Evolutionary conservation across 768 basidiomycete species (phyloP), one percentile per base, ranked within the genome.

Genomic region (Boletus bicolor): DNA sequence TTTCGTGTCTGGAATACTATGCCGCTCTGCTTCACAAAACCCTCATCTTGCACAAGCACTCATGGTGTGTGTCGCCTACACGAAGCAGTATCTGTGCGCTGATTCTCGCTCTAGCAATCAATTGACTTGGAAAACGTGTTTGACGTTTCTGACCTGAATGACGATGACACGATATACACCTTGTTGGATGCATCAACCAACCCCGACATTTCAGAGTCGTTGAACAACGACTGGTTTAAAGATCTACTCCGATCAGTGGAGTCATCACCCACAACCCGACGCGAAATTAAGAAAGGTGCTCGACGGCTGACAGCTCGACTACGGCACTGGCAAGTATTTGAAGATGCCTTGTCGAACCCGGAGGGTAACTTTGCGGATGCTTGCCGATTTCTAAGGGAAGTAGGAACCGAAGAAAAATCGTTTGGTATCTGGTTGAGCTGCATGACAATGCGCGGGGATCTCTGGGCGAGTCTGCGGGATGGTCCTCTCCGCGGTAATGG

Each of bases 391-490:
- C 68, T 91, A 24, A 80, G 78, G 56, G 85, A 89, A 35, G 73
- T 89, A 14, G 79, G 82, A 11, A 68, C 74, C 2, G 85, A 86
- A 46, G 89, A 91, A 59, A 78, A 81, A 54, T 79, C 87, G 2
- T 76, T 86, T 49, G 89, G 89, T 7, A 83, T 86, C 44, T 89
- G 85, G 85, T 72, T 91, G 12, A 83, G 81, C 52, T 85, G 82
- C 10, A 83, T 91, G 79, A 75, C 83, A 28, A 76, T 77, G n/a
- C 80, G 86, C 43, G 74, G 72, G 0, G 79, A 82, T 52, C 69
- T 91, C 14, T 64, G 77, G 43, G 62, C 37, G 10, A 50, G 7
- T 5, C 17, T 70, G 19, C 57, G 30, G 24, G 54, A 63, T 49
- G 61, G 53, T 28, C 68, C 59, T 21, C 21, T 47, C 5, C 58